Evolutionary conservation across 169 alveolate species (phyloP).

Genomic region (Plasmodium knowlesi): DNA sequence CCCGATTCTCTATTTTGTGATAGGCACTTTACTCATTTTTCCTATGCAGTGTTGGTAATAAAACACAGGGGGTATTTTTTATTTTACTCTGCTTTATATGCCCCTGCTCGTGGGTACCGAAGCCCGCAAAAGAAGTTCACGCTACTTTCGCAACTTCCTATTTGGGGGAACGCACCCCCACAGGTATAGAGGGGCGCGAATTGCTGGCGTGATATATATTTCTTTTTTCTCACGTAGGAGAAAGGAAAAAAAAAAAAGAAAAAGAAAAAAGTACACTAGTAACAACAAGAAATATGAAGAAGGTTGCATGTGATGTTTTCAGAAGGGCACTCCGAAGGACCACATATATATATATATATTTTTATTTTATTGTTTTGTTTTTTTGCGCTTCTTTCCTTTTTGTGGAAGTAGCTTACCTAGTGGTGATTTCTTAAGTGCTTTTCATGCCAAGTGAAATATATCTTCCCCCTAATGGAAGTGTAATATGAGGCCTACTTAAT

Average conservation of each 20-base stretch:
- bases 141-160: neutral
- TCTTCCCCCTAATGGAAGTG: neutral
- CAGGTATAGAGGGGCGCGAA: neutral
- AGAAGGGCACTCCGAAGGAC: neutral
- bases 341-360: too few relatives aligned
- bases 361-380: too few relatives aligned
- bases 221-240: neutral
- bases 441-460: neutral
- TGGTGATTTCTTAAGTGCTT: neutral
- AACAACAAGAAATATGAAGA: neutral
- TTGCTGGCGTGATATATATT: neutral
- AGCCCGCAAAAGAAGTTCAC: neutral
- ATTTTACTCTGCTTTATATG: neutral
- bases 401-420: neutral
- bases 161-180: neutral
- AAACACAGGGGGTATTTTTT: neutral
- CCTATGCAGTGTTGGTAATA: neutral
- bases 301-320: neutral
- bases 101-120: neutral
- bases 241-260: too few relatives aligned
- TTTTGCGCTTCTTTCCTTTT: neutral
- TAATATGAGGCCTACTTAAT: neutral
- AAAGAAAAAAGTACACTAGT: neutral
- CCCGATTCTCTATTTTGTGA: neutral
- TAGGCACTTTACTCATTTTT: neutral